Base-by-base conservation (phyloP, 805 yeast genomes). In the Pichia cephalocereana region DNA sequence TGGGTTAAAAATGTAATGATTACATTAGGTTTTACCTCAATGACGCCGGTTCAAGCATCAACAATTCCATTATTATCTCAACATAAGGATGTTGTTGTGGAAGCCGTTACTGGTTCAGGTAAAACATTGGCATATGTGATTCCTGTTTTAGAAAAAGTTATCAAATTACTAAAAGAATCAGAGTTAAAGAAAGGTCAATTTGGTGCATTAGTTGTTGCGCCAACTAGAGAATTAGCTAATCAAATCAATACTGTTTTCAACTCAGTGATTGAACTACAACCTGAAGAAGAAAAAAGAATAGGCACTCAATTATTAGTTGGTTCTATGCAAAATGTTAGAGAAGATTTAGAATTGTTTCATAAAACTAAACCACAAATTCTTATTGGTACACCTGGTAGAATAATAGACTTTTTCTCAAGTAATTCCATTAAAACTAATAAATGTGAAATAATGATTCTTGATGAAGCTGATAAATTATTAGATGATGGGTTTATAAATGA, bases 11-110 rank as follows among this genome's bases (percentile, higher is more conserved):
- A 80, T 2, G 93, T 96, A 2, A 72, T 90, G 12, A 65, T 69
- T n/a, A 77, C 90, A 1, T 61, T 83, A 52, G 96, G 95, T 2
- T 90, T 76, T 61, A 75, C 77, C 3, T 63, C 77, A 12, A 88
- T 91, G 96, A 93, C 99, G 0, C 96, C 99, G 0, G 99, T 93
- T 0, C 99, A 93, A 62, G 98, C 99, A 0, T 79, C 97, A 0
- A 82, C 95, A 0, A 85, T 93, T 44, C 99, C 99, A 0, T 68
- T 90, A 51, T 77, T 93, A 54, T 66, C 83, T 23, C 80, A 80
- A 18, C 85, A 89, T 60, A 91, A 91, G 59, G 99, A 93, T 66
- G 96, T 93, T 4, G 93, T 93, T 9, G 98, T 89, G 1, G 97
- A 93, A 62, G 96, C 97, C 0, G 96, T 88, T 1, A 93, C 99